Evolutionary conservation across 1,284 basidiomycete genomes (phyloP).

Genomic region (Ustilago tritici): DNA sequence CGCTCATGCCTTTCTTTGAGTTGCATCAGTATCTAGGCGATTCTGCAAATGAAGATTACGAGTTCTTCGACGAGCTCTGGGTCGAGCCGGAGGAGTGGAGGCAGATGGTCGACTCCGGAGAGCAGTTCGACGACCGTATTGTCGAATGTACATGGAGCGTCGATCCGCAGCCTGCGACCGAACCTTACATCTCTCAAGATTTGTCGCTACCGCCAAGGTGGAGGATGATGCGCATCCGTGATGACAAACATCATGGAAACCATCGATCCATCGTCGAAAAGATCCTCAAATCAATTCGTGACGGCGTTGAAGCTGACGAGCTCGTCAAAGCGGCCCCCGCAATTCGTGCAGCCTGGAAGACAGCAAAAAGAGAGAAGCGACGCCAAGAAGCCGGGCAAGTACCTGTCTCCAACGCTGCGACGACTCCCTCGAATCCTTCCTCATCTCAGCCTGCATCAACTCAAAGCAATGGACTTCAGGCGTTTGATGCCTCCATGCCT

Average conservation of each 20-base stretch:
- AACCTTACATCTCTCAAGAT: conserved; percentile 28
- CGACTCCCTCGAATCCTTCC: neutral
- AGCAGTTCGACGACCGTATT: conserved; percentile 91
- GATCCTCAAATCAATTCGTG: conserved; percentile 63
- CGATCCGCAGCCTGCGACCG: conserved; percentile 71
- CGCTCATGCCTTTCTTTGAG: conserved; percentile 86
- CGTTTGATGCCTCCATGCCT: conserved; percentile 26
- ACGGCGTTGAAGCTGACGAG: conserved; percentile 64
- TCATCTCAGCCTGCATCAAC: conserved; percentile 1
- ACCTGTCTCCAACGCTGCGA: conserved; percentile 10
- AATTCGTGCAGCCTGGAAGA: conserved; percentile 63
- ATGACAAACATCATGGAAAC: conserved; percentile 67
- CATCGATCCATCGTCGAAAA: conserved; percentile 63
- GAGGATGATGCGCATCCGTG: conserved; percentile 64
- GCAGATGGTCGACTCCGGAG: conserved; percentile 83
- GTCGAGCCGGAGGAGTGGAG: conserved; percentile 95
- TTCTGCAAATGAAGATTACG: conserved; percentile 73
- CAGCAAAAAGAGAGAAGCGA: conserved; percentile 40
- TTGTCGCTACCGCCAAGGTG: conserved; percentile 58
- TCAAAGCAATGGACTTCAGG: conserved; percentile 2
- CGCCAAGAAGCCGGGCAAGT: conserved; percentile 34
- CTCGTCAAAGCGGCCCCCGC: conserved; percentile 52
- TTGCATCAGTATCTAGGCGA: conserved; percentile 78
- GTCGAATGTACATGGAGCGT: conserved; percentile 88
- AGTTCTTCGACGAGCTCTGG: conserved; percentile 86